Base-by-base conservation (phyloP, 208 protist species). In the Entamoeba moshkovskii region DNA sequence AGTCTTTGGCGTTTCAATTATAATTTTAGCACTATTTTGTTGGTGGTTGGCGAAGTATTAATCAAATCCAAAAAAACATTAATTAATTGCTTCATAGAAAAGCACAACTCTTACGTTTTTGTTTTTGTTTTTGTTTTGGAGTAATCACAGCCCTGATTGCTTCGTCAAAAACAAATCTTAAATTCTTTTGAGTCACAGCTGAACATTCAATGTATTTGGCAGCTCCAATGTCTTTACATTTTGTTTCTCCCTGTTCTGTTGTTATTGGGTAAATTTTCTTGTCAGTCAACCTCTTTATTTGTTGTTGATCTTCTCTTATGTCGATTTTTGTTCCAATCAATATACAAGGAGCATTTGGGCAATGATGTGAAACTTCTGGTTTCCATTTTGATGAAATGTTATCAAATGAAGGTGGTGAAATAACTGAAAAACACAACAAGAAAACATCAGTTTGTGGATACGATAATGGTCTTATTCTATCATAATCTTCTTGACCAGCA, bases 131-230 rank as follows among this genome's bases (percentile, higher is more conserved):
- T 52, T 52, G 42, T 33, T 2, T 25, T 4, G 44, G 33, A 44
- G 11, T 66, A 45, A 93, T 47, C 18, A 95, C 96, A 59, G 95
- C 93, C 45, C 96, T 73, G 52, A 97, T 97, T 33, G 96, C 97
- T 66, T 96, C 95, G 92, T 98, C 97, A 92, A 98, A 98, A n/a
- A 97, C 96, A 66, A n/a, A 66, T 95, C 97, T 97, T 11, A 98
- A 95, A 93, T 95, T 95, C 29, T 97, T 94, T 94, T 98, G 97
- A 18, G 96, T 98, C 2, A 96, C 94, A 18, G 98, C 98, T 91
- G 96, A 97, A 96, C 97, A 98, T 94, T 98, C 97, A 22, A 98
- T 93, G 95, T 98, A 98, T 42, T 96, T 95, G 44, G 96, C 66
- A 66, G 97, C 97, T 59, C 94, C 93, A 92, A 98, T 97, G 66